These are phyloP conservation scores for Begonia masoniana DNA, from an alignment of 306 rosid genomes.

Conservation along the genomic window DNA sequence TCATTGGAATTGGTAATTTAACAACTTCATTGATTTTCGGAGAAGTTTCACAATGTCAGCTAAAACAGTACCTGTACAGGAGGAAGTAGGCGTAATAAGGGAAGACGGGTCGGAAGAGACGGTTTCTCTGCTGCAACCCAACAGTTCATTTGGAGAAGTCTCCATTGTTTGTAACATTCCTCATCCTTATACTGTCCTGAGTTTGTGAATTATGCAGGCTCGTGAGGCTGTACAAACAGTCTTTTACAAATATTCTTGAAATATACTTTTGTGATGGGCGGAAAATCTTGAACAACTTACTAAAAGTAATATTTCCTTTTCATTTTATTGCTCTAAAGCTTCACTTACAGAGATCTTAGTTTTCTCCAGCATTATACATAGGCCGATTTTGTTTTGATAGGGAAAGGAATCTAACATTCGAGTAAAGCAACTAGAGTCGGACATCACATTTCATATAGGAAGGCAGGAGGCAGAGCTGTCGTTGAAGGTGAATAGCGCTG, in stretches of 20 bases:
- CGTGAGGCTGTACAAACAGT: constrained; percentile 81
- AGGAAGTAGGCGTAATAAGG: constrained; percentile 51
- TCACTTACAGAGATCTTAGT: no score
- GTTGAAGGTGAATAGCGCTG: constrained; percentile 76
- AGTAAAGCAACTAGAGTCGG: constrained; percentile 74
- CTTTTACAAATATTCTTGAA: constrained; percentile 76
- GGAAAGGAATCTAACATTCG: constrained; percentile 45
- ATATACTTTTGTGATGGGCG: constrained; percentile 82
- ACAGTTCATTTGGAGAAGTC: constrained; percentile 72
- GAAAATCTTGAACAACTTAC: constrained; percentile 78
- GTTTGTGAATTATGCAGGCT: constrained; percentile 81
- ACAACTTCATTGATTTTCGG: no score
- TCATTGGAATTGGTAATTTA: no score
- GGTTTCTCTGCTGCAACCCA: constrained; percentile 32
- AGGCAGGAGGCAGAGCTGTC: constrained; percentile 91
- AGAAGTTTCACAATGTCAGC: background rate
- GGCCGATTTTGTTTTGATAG: constrained; percentile 20
- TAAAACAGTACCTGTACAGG: constrained; percentile 28
- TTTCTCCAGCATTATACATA: background rate
- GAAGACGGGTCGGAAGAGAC: constrained; percentile 77
- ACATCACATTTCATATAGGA: constrained; percentile 78
- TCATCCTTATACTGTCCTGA: constrained; percentile 77
- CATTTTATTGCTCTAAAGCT: no score
- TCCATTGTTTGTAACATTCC: constrained; percentile 95
- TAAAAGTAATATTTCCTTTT: constrained; percentile 41